A percentile compares a stretch with the other conserved stretches of the same genome.
Evolutionary conservation across 306 rosid species (phyloP).

Genomic region (Rubus idaeus): DNA sequence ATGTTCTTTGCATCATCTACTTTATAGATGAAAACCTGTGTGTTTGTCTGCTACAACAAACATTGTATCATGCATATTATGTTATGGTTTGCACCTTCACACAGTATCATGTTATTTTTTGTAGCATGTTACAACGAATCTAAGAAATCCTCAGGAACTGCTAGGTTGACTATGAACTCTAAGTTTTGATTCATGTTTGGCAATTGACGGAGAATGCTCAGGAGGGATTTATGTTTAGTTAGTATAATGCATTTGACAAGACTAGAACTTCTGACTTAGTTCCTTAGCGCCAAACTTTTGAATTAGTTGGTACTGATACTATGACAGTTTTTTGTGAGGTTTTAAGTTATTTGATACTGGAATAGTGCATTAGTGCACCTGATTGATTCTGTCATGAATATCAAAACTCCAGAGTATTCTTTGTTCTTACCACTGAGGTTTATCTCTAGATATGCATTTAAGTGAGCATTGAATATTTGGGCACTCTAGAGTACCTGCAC

Average conservation of each 20-base stretch:
- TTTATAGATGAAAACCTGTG: background rate
- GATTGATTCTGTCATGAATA: background rate
- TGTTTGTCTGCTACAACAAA: background rate
- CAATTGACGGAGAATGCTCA: background rate
- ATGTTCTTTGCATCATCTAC: constrained; percentile 10
- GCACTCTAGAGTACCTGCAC: background rate
- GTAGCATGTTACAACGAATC: background rate
- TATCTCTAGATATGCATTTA: background rate
- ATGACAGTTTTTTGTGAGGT: background rate
- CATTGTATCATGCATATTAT: background rate
- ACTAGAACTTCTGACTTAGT: background rate
- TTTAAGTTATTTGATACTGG: background rate
- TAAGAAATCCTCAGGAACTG: background rate
- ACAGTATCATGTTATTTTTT: background rate
- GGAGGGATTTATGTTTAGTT: background rate
- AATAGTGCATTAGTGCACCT: background rate
- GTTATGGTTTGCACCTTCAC: background rate
- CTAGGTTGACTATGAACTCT: background rate
- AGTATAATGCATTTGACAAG: background rate
- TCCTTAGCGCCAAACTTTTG: background rate
- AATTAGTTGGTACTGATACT: background rate
- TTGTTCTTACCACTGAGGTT: background rate
- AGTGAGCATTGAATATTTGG: background rate
- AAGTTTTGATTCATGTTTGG: background rate
- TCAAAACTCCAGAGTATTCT: background rate